Percentiles rank a stretch among this genome's conserved stretches.
These are phyloP conservation scores for Ophiognomonia clavigignenti-juglandacearum DNA, from an alignment of 2,329 filamentous ascomycete genomes.

Conservation along the genomic window DNA sequence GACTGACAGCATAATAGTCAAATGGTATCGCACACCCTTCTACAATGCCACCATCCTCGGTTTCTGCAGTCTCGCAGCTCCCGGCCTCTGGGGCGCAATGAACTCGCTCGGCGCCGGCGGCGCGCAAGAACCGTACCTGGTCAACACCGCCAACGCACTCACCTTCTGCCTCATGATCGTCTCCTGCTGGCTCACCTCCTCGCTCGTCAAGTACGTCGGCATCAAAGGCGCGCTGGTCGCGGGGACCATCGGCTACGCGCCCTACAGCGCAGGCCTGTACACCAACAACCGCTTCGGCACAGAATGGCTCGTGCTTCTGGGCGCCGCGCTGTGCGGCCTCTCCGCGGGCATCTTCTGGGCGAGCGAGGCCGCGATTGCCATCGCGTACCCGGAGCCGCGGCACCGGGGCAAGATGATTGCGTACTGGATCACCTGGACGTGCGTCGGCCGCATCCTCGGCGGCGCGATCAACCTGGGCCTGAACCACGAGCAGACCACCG, in stretches of 20 bases:
- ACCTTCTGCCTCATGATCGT: slow-evolving; percentile 11
- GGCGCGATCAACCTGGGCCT: slow-evolving; percentile 45
- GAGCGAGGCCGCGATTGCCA: slow-evolving; percentile 61
- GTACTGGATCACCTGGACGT: slow-evolving; percentile 37
- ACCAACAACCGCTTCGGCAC: slow-evolving; percentile 59
- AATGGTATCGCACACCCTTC: no score
- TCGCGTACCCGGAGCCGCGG: slow-evolving; percentile 58
- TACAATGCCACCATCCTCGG: no score
- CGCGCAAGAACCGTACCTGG: slow-evolving; percentile 5
- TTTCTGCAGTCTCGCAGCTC: no score
- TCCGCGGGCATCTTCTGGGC: slow-evolving; percentile 65
- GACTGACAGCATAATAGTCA: no score
- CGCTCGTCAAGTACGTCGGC: slow-evolving; percentile 8
- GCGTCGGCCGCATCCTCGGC: slow-evolving; percentile 41
- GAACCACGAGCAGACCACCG: slow-evolving; percentile 32
- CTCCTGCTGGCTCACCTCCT: neutral
- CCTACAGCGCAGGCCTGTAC: slow-evolving; percentile 61
- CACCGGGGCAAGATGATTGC: slow-evolving; percentile 55
- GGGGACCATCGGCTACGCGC: slow-evolving; percentile 39
- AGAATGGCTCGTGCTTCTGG: slow-evolving; percentile 60
- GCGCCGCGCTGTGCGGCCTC: slow-evolving; percentile 57
- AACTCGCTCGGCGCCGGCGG: slow-evolving; percentile 14
- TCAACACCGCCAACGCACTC: slow-evolving; percentile 12
- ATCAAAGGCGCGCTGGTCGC: slow-evolving; percentile 2
- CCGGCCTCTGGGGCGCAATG: slow-evolving; percentile 12